These are phyloP conservation scores for Alternaria sp. DNA, from an alignment of 2,329 filamentous ascomycete genomes.

Conservation along the genomic window DNA sequence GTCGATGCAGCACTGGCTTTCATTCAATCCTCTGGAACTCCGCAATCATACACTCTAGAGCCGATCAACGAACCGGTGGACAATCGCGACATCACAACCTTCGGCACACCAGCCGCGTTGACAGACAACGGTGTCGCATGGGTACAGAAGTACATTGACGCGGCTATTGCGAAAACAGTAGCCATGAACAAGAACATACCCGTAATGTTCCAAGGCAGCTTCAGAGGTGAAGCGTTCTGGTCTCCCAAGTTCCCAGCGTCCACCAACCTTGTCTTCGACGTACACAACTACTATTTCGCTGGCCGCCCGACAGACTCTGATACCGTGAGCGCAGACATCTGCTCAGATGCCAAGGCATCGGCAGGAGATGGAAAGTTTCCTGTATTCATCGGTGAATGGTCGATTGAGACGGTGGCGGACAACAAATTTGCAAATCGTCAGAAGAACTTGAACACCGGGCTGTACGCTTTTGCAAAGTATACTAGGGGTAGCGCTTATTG, in stretches of 20 bases:
- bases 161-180: conserved; percentile 17
- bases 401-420: neutral
- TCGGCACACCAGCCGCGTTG: conserved; percentile 41
- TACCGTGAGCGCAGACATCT: conserved; percentile 4
- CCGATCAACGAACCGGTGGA: conserved; percentile 50
- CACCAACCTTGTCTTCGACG: conserved; percentile 30
- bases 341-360: neutral
- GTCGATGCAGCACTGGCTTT: conserved; percentile 43
- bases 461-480: neutral
- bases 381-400: neutral
- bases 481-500: neutral
- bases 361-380: neutral
- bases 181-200: conserved; percentile 23
- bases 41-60: conserved; percentile 43
- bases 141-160: conserved; percentile 43
- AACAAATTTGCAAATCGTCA: neutral
- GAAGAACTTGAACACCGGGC: neutral
- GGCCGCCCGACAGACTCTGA: conserved; percentile 16
- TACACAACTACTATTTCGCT: conserved; percentile 36
- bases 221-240: conserved; percentile 29
- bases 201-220: conserved; percentile 24
- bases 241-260: conserved; percentile 7
- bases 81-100: conserved; percentile 37
- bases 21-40: conserved; percentile 35
- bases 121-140: conserved; percentile 37